Percentiles rank a stretch among this genome's conserved stretches.
These are phyloP conservation scores for Russula compacta DNA, from an alignment of 768 basidiomycete genomes.

Conservation along the genomic window DNA sequence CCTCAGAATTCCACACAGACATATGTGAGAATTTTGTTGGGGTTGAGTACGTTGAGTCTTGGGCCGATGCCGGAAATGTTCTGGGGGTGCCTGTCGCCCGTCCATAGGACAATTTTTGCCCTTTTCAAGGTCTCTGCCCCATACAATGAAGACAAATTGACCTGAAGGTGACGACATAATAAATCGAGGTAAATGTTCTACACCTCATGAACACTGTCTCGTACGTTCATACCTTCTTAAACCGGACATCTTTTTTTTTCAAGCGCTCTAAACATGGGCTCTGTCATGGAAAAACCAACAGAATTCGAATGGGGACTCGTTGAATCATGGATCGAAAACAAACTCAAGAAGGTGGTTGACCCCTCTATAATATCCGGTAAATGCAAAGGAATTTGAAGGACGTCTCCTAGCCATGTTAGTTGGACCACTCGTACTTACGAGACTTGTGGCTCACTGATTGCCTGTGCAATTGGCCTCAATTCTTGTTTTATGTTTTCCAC, in stretches of 20 bases:
- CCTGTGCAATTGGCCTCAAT: neutral
- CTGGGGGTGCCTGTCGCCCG: neutral
- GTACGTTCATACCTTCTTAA: neutral
- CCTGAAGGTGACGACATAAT: too few relatives aligned
- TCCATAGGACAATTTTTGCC: neutral
- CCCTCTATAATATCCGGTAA: neutral
- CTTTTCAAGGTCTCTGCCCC: neutral
- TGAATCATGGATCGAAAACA: neutral
- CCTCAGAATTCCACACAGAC: neutral
- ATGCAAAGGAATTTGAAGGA: neutral
- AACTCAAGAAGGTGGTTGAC: neutral
- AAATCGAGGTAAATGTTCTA: too few relatives aligned
- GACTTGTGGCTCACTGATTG: too few relatives aligned
- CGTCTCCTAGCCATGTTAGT: neutral
- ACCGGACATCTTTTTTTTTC: neutral
- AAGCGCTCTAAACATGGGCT: neutral
- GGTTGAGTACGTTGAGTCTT: too few relatives aligned
- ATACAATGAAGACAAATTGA: too few relatives aligned
- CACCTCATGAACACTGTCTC: too few relatives aligned
- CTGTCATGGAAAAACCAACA: neutral
- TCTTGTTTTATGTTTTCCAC: neutral
- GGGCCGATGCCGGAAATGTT: neutral
- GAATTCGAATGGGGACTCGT: neutral
- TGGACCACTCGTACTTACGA: too few relatives aligned
- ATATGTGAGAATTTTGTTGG: neutral